Evolutionary conservation across 139 green algal species (phyloP).

Genomic region (Deuterostichococcus epilithicus): DNA sequence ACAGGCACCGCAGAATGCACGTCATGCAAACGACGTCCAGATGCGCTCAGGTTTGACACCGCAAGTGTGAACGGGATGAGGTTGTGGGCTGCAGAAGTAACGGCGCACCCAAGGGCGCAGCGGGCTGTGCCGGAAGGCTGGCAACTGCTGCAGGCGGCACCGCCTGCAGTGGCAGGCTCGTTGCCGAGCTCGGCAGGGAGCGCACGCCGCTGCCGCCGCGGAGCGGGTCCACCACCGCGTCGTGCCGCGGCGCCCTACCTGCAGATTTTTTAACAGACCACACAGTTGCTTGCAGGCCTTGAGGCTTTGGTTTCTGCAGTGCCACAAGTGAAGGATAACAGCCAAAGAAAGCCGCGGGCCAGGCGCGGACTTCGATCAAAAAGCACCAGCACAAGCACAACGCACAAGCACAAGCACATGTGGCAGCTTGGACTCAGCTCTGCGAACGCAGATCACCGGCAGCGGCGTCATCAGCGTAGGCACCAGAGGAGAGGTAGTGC

Average conservation of each 20-base stretch:
- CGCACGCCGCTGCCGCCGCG: neutral
- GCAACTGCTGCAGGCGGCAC: neutral
- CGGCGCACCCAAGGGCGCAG: neutral
- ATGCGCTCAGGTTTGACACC: too few relatives aligned
- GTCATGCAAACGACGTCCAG: too few relatives aligned
- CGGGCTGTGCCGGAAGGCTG: neutral
- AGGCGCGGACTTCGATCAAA: neutral
- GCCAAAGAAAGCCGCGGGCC: neutral
- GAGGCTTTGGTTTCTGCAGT: neutral
- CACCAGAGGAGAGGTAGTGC: slow-evolving; percentile 56
- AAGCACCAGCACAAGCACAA: neutral
- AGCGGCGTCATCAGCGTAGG: slow-evolving; percentile 31
- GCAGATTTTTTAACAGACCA: too few relatives aligned
- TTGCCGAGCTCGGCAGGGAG: neutral
- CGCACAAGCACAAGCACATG: neutral
- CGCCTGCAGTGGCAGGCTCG: neutral
- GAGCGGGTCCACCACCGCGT: neutral
- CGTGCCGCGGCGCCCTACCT: neutral
- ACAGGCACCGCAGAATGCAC: neutral
- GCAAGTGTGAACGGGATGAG: too few relatives aligned
- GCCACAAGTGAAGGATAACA: neutral
- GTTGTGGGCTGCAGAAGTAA: too few relatives aligned
- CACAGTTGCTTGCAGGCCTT: neutral
- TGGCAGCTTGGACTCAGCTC: neutral
- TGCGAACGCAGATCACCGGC: slow-evolving; percentile 20